Percentiles rank a stretch among this genome's conserved stretches.
Conservation (phyloP, 2,329 filamentous ascomycete species). For the Penicillium griseofulvum region DNA sequence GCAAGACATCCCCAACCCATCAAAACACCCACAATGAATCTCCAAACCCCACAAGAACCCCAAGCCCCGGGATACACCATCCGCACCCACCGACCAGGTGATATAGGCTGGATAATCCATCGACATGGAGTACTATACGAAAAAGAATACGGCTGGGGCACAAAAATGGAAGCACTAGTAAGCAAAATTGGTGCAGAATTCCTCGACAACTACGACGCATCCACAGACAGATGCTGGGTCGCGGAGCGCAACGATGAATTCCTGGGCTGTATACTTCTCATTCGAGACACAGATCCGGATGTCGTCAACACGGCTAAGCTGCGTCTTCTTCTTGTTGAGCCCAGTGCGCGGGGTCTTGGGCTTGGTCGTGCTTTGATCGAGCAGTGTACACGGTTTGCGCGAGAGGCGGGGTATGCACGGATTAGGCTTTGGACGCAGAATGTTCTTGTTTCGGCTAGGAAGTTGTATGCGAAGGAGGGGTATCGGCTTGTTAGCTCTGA, state of each 20-base stretch:
- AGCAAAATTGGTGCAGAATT: constrained; percentile 18
- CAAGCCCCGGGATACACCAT: constrained; percentile 3
- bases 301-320: not conserved
- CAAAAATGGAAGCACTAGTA: constrained; percentile 14
- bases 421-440: constrained; percentile 21
- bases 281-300: constrained; percentile 16
- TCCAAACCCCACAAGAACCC: not conserved
- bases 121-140: constrained; percentile 20
- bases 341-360: constrained; percentile 13
- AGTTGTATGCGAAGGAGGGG: constrained; percentile 19
- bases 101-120: constrained; percentile 19
- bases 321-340: constrained; percentile 1
- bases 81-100: constrained; percentile 14
- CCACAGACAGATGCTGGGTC: constrained; percentile 21
- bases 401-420: constrained; percentile 13
- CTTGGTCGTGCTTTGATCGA: constrained; percentile 14
- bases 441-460: constrained; percentile 13
- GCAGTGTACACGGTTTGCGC: constrained; percentile 19
- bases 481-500: constrained; percentile 16
- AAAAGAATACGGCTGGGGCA: constrained; percentile 15
- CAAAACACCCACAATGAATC: not conserved
- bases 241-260: constrained; percentile 13
- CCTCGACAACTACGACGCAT: constrained; percentile 13
- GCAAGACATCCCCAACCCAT: not conserved
- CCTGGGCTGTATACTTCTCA: constrained; percentile 18